These are phyloP conservation scores for Plectosphaerella sp. DNA, from an alignment of 2,329 filamentous ascomycete genomes.

Conservation along the genomic window DNA sequence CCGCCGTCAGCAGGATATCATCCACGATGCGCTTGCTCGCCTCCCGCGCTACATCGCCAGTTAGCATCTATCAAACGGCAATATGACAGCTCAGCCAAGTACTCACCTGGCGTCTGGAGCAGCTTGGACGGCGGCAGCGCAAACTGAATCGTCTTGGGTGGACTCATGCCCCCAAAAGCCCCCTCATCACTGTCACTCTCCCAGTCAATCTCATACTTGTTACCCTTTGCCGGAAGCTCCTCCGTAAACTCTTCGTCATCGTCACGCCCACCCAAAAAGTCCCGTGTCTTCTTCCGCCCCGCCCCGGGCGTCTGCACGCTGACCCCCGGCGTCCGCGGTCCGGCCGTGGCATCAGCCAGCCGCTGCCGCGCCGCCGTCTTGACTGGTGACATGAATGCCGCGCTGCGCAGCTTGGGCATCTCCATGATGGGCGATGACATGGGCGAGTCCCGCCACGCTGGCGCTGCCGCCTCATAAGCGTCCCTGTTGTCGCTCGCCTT, in stretches of 20 bases:
- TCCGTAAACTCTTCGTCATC: constrained; percentile 17
- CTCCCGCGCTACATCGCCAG: constrained; percentile 56
- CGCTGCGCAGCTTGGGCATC: constrained; percentile 76
- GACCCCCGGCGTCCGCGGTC: constrained; percentile 71
- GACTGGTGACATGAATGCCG: constrained; percentile 77
- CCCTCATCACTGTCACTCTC: constrained; percentile 67
- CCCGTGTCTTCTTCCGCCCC: constrained; percentile 43
- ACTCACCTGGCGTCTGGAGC: constrained; percentile 72
- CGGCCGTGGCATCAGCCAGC: constrained; percentile 35
- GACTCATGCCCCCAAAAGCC: constrained; percentile 70
- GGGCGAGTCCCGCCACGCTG: constrained; percentile 52
- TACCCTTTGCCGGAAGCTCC: constrained; percentile 17
- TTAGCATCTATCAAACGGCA: neutral
- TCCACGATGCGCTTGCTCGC: constrained; percentile 79
- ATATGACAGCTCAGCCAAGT: too few relatives aligned
- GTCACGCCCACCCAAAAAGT: constrained; percentile 35
- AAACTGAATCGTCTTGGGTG: constrained; percentile 91
- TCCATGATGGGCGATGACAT: constrained; percentile 74
- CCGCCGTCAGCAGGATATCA: constrained; percentile 72
- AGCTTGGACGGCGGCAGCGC: constrained; percentile 72
- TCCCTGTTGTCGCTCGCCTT: constrained; percentile 20
- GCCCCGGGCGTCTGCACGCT: constrained; percentile 76
- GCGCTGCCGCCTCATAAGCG: constrained; percentile 28
- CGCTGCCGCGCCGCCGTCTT: constrained; percentile 39
- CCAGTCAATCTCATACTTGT: constrained; percentile 61